Evolutionary conservation across 495 filamentous ascomycete genomes (phyloP).

Genomic region (Penicillium lagena): DNA sequence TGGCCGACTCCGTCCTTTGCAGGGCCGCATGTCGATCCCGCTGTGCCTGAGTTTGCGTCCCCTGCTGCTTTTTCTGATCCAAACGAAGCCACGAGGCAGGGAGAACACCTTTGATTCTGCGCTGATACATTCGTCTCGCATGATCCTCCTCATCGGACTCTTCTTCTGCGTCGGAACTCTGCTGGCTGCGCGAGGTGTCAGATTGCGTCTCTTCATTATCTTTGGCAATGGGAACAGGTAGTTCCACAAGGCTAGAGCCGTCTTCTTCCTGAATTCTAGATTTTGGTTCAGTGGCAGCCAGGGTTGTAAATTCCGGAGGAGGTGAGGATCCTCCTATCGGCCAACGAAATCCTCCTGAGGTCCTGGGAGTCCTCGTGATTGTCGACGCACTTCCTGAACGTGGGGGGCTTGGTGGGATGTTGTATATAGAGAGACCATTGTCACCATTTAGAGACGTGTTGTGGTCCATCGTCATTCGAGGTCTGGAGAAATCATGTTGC

Average conservation of each 20-base stretch:
- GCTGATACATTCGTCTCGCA: conserved; percentile 33
- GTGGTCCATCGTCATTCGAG: conserved; percentile 23
- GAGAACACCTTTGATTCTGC: conserved; percentile 73
- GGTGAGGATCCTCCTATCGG: neutral
- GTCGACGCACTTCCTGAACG: conserved; percentile 28
- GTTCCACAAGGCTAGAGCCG: conserved; percentile 2
- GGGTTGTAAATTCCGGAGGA: conserved; percentile 32
- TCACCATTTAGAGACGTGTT: conserved; percentile 4
- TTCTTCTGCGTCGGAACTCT: conserved; percentile 6
- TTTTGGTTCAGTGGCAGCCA: conserved; percentile 20
- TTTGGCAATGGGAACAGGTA: conserved; percentile 6
- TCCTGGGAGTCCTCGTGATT: conserved; percentile 6
- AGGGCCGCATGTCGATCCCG: conserved; percentile 10
- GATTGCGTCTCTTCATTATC: conserved; percentile 17
- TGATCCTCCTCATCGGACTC: conserved; percentile 17
- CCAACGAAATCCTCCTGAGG: conserved; percentile 26
- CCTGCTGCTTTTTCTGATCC: conserved; percentile 42
- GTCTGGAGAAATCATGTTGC: conserved; percentile 3
- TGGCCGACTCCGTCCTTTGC: conserved; percentile 20
- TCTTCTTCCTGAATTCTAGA: conserved; percentile 1
- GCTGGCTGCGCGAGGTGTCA: conserved; percentile 9
- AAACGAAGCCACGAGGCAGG: conserved; percentile 87
- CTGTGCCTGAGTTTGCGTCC: conserved; percentile 24
- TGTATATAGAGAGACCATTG: conserved; percentile 11
- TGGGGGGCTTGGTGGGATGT: conserved; percentile 36